Evolutionary conservation across 2,329 filamentous ascomycete species (phyloP).

Genomic region (Penicillium paneum): DNA sequence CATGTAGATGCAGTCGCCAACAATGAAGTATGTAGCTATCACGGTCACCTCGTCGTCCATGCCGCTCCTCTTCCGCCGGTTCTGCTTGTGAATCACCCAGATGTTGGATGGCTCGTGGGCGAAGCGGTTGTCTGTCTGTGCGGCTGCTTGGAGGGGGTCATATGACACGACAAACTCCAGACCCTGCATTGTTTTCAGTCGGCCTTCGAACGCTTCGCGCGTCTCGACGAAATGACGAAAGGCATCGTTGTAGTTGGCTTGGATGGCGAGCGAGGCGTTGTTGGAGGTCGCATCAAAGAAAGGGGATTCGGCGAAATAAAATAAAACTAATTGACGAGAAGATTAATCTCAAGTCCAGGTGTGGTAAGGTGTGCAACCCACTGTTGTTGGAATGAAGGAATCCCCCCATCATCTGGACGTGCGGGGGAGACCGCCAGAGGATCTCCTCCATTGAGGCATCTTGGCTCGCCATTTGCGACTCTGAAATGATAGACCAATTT

Average conservation of each 20-base stretch:
- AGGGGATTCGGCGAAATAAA: constrained; percentile 61
- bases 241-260: constrained; percentile 50
- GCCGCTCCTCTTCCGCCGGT: constrained; percentile 44
- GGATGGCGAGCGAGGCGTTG: constrained; percentile 56
- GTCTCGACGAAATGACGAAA: constrained; percentile 52
- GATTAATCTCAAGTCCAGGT: neutral
- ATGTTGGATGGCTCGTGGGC: constrained; percentile 49
- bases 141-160: constrained; percentile 52
- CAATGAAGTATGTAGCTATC: constrained; percentile 58
- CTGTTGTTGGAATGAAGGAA: constrained; percentile 47
- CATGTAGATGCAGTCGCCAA: constrained; percentile 61
- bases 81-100: constrained; percentile 62
- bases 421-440: constrained; percentile 45
- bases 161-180: constrained; percentile 59
- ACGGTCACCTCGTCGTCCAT: constrained; percentile 51
- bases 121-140: constrained; percentile 40
- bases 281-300: constrained; percentile 62
- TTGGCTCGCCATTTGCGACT: constrained; percentile 33
- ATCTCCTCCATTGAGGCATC: constrained; percentile 44
- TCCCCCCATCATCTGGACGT: constrained; percentile 47
- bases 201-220: constrained; percentile 55
- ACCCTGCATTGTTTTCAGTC: constrained; percentile 54
- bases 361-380: constrained; percentile 20
- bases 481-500: neutral
- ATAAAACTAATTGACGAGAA: constrained; percentile 47